Conservation (phyloP, 345 rosid species). For the Brassica carinata region DNA sequence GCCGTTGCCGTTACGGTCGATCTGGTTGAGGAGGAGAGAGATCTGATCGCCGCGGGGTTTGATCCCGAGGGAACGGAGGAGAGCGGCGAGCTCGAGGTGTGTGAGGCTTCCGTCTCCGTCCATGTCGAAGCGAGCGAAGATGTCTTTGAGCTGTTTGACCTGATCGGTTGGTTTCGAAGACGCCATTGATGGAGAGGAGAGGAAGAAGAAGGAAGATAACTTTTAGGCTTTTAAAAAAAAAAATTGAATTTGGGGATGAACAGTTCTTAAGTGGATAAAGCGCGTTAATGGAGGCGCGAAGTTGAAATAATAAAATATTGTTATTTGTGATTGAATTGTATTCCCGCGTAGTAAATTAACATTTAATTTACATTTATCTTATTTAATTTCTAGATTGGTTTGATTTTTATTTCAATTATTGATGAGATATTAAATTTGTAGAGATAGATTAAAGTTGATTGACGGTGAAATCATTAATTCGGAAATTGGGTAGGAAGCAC, state of each 20-base stretch:
- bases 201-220: neutral
- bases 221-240: slow-evolving; percentile 4
- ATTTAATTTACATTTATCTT: slow-evolving; percentile 12
- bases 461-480: slow-evolving; percentile 35
- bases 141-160: slow-evolving; percentile 70
- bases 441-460: neutral
- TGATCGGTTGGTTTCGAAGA: slow-evolving; percentile 50
- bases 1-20: slow-evolving; percentile 84
- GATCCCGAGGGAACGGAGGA: slow-evolving; percentile 81
- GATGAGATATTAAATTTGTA: slow-evolving; percentile 30
- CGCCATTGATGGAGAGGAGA: slow-evolving; percentile 24
- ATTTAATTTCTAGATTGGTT: neutral
- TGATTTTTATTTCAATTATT: slow-evolving; percentile 9
- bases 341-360: slow-evolving; percentile 14
- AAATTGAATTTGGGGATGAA: slow-evolving; percentile 29
- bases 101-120: slow-evolving; percentile 82
- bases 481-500: slow-evolving; percentile 40
- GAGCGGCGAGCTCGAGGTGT: slow-evolving; percentile 86
- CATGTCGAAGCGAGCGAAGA: slow-evolving; percentile 91
- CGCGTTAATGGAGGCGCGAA: slow-evolving; percentile 40
- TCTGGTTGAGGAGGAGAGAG: slow-evolving; percentile 53
- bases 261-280: slow-evolving; percentile 27
- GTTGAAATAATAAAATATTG: slow-evolving; percentile 3
- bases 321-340: slow-evolving; percentile 21
- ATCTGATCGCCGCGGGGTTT: slow-evolving; percentile 87